These are phyloP conservation scores for Fusarium lateritium DNA, from an alignment of 2,329 filamentous ascomycete species.

Conservation along the genomic window DNA sequence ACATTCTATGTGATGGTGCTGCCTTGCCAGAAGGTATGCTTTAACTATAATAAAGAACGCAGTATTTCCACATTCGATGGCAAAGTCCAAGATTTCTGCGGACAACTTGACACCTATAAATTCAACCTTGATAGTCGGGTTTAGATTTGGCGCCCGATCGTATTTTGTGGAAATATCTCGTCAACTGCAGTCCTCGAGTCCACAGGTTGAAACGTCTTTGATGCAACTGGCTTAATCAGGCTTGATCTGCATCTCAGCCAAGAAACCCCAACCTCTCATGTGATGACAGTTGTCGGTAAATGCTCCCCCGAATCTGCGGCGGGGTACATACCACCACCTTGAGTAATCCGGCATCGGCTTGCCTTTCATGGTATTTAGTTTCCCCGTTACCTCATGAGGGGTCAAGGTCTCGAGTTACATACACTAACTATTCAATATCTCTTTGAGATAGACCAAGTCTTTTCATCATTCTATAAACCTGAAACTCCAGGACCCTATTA, in stretches of 20 bases:
- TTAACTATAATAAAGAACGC: no score
- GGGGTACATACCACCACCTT: slow-evolving; percentile 26
- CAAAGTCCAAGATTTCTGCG: background rate
- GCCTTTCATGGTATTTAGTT: slow-evolving; percentile 18
- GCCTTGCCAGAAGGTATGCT: no score
- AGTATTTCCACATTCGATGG: no score
- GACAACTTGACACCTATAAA: background rate
- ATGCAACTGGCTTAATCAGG: slow-evolving; percentile 18
- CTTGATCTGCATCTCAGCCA: slow-evolving; percentile 31
- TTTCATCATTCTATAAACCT: background rate
- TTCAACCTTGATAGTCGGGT: background rate
- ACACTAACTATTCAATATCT: no score
- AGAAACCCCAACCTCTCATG: slow-evolving; percentile 23
- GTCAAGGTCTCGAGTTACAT: background rate
- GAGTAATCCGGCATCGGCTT: slow-evolving; percentile 20
- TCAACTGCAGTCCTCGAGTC: slow-evolving; percentile 2
- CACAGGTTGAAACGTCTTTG: slow-evolving; percentile 4
- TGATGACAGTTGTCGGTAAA: slow-evolving; percentile 31
- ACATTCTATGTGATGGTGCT: no score
- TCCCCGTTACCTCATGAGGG: background rate
- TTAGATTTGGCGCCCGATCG: slow-evolving; percentile 6
- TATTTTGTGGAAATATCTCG: slow-evolving; percentile 12
- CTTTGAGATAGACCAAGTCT: no score
- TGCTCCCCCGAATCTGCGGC: slow-evolving; percentile 23
- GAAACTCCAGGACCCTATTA: background rate